Base-by-base conservation (phyloP, 345 rosid species). In the Abelmoschus esculentus region DNA sequence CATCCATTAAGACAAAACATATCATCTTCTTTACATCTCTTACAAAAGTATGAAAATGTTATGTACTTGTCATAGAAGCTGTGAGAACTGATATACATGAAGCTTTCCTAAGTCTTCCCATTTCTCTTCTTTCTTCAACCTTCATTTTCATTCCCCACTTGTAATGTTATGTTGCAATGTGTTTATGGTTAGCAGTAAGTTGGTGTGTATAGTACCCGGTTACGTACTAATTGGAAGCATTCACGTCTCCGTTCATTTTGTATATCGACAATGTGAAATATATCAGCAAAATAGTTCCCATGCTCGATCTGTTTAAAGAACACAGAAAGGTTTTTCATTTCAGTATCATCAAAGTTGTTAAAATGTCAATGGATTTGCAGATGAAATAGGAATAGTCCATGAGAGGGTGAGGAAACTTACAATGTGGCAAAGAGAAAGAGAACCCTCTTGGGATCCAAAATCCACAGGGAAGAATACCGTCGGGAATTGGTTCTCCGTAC, bases 251-350 rank as follows among this genome's bases (percentile, higher is more conserved):
- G 29, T 19, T 67, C 26, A 75, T 52, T 78, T 84, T 86, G 75
- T 80, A 71, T 3, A 86, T 77, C 3, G 90, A 83, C 22, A 95
- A 91, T 2, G 99, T 95, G 87, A 95, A 91, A 74, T 85, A 88
- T 80, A 95, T 95, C 79, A 95, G 75, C 86, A 95, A 76, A 64
- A 95, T 83, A 12, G 99, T 91, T 71, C 99, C 99, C 80, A 95
- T 73, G 82, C 99, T 89, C 36, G 99, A 95, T 82, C 99, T 95
- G 89, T 74, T 58, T 29, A 49, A 22, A 28, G n/a, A 6, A 7
- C 12, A 12, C 28, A 31, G 18, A 29, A 36, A 56, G 4, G 8
- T 42, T 32, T 49, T n/a, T 15, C 14, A 18, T 18, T 22, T 15
- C 61, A 22, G 26, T n/a, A 7, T 22, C 46, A 14, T n/a, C 46